Conservation (phyloP, 371 early-diverging fungal genomes). For the Actinomortierella wolfii region DNA sequence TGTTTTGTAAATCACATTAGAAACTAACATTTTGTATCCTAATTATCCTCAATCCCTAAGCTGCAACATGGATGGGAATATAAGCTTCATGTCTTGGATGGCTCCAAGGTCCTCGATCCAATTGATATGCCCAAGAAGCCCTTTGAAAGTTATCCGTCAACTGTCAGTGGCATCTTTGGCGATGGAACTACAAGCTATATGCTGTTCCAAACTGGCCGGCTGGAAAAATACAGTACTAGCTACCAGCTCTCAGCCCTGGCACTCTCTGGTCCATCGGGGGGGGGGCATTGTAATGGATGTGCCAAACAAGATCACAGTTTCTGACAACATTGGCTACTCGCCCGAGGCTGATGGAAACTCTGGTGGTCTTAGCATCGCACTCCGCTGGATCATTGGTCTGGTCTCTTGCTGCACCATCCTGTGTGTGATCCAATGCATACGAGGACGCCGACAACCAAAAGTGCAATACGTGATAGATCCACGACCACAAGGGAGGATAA, state of each 20-base stretch:
- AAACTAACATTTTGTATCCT: no score
- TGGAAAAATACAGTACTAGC: no score
- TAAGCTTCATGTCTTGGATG: not conserved
- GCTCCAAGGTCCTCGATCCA: not conserved
- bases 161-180: conserved; percentile 4
- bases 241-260: conserved; percentile 9
- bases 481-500: no score
- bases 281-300: conserved; percentile 8
- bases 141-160: not conserved
- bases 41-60: not conserved
- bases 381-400: no score
- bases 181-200: conserved; percentile 9
- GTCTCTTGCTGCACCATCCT: no score
- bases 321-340: not conserved
- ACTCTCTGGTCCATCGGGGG: conserved; percentile 1
- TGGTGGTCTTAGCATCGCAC: no score
- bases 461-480: no score
- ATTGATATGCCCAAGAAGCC: not conserved
- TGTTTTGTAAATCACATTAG: no score
- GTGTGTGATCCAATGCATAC: no score
- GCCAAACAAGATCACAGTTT: conserved; percentile 13
- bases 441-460: no score
- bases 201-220: conserved; percentile 8
- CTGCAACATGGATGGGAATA: not conserved
- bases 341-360: not conserved